Percentiles rank a stretch among this genome's conserved stretches.
phyloP scores from a whole-genome alignment of 2,329 filamentous ascomycete genomes.

The Pseudogymnoascus sp. region DNA sequence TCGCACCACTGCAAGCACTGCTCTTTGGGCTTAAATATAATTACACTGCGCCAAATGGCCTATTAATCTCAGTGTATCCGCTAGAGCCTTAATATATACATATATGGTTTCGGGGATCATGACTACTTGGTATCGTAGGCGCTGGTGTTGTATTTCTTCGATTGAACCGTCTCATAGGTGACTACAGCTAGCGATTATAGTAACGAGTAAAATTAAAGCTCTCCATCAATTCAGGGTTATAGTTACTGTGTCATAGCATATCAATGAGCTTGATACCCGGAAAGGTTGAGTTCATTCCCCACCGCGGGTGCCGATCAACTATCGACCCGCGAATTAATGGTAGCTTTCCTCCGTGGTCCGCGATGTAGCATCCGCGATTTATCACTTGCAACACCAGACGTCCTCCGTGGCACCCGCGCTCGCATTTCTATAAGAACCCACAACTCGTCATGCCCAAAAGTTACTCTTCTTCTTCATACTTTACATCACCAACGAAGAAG shows the following conservation, averaged over 20 bases:
- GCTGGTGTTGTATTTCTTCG: background rate
- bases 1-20: constrained; percentile 1
- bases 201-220: background rate
- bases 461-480: background rate
- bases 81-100: background rate
- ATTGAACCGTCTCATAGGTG: background rate
- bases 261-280: background rate
- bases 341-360: background rate
- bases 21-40: constrained; percentile 1
- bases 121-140: background rate
- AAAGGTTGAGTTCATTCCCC: background rate
- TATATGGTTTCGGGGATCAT: background rate
- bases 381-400: background rate
- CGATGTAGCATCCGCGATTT: background rate
- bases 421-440: background rate
- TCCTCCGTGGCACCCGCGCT: background rate
- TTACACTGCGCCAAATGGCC: background rate
- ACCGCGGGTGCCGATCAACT: background rate
- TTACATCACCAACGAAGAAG: background rate
- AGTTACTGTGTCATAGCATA: background rate
- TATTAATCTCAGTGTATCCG: background rate
- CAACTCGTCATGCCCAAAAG: background rate
- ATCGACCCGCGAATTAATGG: background rate
- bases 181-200: background rate
- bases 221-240: too few relatives aligned